phyloP scores from a whole-genome alignment of 2,329 filamentous ascomycete species.

The Neonectria ditissima region DNA sequence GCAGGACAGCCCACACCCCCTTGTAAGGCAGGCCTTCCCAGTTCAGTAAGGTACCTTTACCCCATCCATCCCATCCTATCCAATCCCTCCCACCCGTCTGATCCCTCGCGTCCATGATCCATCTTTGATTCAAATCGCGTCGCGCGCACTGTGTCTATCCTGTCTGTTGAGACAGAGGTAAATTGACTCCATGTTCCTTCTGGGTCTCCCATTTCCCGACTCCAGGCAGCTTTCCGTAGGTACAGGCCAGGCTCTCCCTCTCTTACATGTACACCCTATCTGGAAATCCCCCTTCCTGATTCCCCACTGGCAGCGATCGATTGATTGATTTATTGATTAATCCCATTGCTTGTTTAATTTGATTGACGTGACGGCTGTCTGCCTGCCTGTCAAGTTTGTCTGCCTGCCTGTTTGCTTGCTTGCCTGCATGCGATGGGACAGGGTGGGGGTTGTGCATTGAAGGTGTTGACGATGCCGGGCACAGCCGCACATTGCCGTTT shows the following conservation, averaged over 20 bases:
- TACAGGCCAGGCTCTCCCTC: not conserved
- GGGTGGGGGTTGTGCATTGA: conserved; percentile 16
- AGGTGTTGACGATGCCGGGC: not conserved
- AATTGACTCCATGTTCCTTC: not conserved
- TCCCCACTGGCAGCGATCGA: conserved; percentile 25
- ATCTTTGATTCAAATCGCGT: conserved; percentile 3
- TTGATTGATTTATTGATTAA: conserved; percentile 23
- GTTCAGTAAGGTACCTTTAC: conserved; percentile 5
- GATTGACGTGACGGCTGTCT: conserved; percentile 6
- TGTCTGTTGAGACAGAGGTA: not conserved
- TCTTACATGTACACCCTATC: conserved; percentile 15
- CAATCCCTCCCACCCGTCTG: conserved; percentile 23
- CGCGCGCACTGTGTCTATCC: conserved; percentile 19
- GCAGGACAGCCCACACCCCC: conserved; percentile 20
- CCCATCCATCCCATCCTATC: conserved; percentile 15
- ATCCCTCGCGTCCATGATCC: conserved; percentile 23
- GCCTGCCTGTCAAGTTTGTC: conserved; percentile 9
- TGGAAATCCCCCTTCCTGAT: conserved; percentile 8
- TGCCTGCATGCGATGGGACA: conserved; percentile 6
- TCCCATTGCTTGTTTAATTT: conserved; percentile 13
- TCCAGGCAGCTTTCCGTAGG: not conserved
- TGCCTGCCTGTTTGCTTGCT: conserved; percentile 10
- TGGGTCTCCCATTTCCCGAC: not conserved
- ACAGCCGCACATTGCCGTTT: conserved; percentile 12
- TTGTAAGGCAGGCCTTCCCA: conserved; percentile 1